Conservation (phyloP, 2,329 filamentous ascomycete species). For the Ampelomyces quisqualis region DNA sequence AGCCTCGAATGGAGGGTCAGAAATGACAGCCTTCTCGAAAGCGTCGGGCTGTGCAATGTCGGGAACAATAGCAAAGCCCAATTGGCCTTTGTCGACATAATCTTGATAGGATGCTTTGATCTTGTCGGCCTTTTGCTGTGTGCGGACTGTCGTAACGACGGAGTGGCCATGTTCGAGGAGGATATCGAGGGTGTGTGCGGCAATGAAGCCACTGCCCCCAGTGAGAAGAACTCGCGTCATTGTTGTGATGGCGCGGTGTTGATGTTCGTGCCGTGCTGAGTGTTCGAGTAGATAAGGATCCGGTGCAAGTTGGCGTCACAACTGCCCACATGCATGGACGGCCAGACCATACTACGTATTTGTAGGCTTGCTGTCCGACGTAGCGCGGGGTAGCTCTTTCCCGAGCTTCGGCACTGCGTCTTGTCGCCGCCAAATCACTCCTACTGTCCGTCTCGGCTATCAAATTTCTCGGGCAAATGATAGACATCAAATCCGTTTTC, state of each 20-base stretch:
- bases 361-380: constrained; percentile 10
- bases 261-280: too few species aligned
- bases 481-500: constrained; percentile 12
- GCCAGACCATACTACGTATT: constrained; percentile 9
- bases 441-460: constrained; percentile 9
- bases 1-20: constrained; percentile 66
- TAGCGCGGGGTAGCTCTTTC: constrained; percentile 17
- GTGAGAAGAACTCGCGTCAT: constrained; percentile 47
- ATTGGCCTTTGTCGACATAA: constrained; percentile 54
- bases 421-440: constrained; percentile 10
- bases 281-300: neutral
- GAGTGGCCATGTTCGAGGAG: constrained; percentile 59
- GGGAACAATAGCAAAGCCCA: constrained; percentile 67
- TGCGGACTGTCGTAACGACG: constrained; percentile 64
- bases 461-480: constrained; percentile 2
- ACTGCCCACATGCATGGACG: neutral
- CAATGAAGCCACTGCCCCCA: constrained; percentile 65
- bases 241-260: neutral
- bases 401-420: constrained; percentile 12
- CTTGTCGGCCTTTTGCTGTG: constrained; percentile 61
- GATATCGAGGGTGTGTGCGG: constrained; percentile 63
- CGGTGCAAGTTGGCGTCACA: neutral
- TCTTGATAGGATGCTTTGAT: constrained; percentile 58
- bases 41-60: constrained; percentile 70
- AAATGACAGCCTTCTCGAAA: constrained; percentile 63